Evolutionary conservation across 2,329 filamentous ascomycete species (phyloP).

Genomic region (Fusarium subglutinans): DNA sequence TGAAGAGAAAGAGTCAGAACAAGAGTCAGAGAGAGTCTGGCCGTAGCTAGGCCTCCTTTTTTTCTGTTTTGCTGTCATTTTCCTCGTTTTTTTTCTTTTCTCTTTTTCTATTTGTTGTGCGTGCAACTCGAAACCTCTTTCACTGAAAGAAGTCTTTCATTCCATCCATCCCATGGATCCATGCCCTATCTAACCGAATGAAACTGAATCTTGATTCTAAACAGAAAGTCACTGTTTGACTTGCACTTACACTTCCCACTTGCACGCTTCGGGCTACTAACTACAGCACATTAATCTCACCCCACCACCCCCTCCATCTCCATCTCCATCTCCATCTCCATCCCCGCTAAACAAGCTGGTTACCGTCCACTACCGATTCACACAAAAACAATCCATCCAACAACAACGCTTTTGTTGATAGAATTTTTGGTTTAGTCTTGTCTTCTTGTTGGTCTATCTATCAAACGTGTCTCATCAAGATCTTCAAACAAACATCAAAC

Average conservation of each 20-base stretch:
- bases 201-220: slow-evolving; percentile 3
- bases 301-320: slow-evolving; percentile 19
- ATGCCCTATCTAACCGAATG: slow-evolving; percentile 10
- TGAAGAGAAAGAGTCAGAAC: slow-evolving; percentile 14
- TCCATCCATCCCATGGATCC: neutral
- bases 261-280: slow-evolving; percentile 16
- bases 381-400: slow-evolving; percentile 34
- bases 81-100: neutral
- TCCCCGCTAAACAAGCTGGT: slow-evolving; percentile 38
- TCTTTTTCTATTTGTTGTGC: slow-evolving; percentile 1
- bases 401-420: slow-evolving; percentile 17
- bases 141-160: slow-evolving; percentile 1
- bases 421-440: neutral
- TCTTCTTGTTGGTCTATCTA: neutral
- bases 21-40: neutral
- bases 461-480: neutral
- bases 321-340: too few relatives aligned
- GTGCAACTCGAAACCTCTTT: neutral
- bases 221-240: slow-evolving; percentile 19
- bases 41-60: slow-evolving; percentile 1
- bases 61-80: slow-evolving; percentile 1
- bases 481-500: neutral
- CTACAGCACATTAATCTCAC: slow-evolving; percentile 28
- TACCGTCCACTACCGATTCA: slow-evolving; percentile 32
- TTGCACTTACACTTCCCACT: slow-evolving; percentile 9